Percentiles rank a stretch among this genome's conserved stretches.
Conservation (phyloP, 129 eudicot species). For the Chrysanthemum makinoi region DNA sequence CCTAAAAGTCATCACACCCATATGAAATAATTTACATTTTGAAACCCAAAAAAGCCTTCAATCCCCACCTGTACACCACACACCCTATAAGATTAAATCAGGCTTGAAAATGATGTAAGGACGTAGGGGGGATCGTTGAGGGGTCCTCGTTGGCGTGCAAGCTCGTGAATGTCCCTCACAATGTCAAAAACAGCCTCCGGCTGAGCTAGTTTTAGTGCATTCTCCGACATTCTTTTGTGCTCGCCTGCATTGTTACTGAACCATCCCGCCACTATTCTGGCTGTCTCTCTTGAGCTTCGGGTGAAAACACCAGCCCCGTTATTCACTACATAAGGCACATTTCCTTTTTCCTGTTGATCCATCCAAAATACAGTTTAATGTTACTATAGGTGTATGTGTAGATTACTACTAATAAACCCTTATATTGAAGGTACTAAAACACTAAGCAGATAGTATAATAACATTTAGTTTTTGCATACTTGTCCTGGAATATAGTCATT, state of each 20-base stretch:
- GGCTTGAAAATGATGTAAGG: conserved; percentile 70
- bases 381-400: not conserved
- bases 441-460: not conserved
- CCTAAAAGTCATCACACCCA: conserved; percentile 7
- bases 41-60: conserved; percentile 23
- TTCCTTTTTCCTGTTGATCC: conserved; percentile 71
- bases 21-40: conserved; percentile 16
- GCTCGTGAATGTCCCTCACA: conserved; percentile 90
- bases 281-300: conserved; percentile 73
- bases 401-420: not conserved
- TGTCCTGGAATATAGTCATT: conserved; percentile 99
- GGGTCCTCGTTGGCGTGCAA: conserved; percentile 81
- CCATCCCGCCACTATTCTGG: conserved; percentile 79
- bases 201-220: conserved; percentile 79
- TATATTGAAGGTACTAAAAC: not conserved
- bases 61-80: not conserved
- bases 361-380: not conserved
- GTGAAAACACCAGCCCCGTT: conserved; percentile 95
- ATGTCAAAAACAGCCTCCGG: conserved; percentile 95
- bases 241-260: conserved; percentile 75
- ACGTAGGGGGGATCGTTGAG: conserved; percentile 52
- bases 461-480: conserved; percentile 38
- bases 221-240: conserved; percentile 70
- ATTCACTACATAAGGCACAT: conserved; percentile 89
- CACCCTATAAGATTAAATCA: conserved; percentile 29